Evolutionary conservation across 345 rosid genomes (phyloP).

Genomic region (Combretum micranthum): DNA sequence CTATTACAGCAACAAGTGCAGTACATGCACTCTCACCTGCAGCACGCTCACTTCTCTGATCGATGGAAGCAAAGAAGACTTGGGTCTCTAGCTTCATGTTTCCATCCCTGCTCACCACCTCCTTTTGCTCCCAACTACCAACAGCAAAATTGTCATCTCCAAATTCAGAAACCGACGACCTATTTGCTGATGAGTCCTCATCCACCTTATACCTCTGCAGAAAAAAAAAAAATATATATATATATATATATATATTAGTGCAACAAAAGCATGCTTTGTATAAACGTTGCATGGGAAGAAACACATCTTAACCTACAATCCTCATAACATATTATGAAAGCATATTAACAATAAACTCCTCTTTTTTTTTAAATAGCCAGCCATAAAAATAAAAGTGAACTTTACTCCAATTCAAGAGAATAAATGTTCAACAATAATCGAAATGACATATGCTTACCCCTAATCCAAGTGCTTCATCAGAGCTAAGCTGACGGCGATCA

Average conservation of each 20-base stretch:
- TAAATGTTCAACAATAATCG: not conserved
- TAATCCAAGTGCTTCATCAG: slow-evolving; percentile 53
- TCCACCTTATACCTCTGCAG: slow-evolving; percentile 74
- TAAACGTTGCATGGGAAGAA: too few species aligned
- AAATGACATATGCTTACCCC: slow-evolving; percentile 35
- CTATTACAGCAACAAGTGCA: slow-evolving; percentile 88
- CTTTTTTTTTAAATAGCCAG: too few species aligned
- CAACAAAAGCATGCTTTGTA: too few species aligned
- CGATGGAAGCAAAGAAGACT: slow-evolving; percentile 88
- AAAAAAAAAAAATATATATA: slow-evolving; percentile 7
- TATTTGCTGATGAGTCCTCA: slow-evolving; percentile 48
- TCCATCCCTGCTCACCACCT: slow-evolving; percentile 81
- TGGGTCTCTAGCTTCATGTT: slow-evolving; percentile 67
- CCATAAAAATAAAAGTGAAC: not conserved
- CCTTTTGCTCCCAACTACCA: slow-evolving; percentile 85
- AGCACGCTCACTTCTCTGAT: slow-evolving; percentile 88
- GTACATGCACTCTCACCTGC: slow-evolving; percentile 98
- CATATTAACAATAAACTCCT: not conserved
- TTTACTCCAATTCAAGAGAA: not conserved
- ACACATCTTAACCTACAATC: not conserved
- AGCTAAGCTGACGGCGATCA: slow-evolving; percentile 86
- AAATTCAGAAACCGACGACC: slow-evolving; percentile 70
- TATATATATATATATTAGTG: too few species aligned
- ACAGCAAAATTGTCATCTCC: slow-evolving; percentile 88
- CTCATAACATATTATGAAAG: not conserved